Base-by-base conservation (phyloP, 306 rosid genomes). In the Begonia peltatifolia region DNA sequence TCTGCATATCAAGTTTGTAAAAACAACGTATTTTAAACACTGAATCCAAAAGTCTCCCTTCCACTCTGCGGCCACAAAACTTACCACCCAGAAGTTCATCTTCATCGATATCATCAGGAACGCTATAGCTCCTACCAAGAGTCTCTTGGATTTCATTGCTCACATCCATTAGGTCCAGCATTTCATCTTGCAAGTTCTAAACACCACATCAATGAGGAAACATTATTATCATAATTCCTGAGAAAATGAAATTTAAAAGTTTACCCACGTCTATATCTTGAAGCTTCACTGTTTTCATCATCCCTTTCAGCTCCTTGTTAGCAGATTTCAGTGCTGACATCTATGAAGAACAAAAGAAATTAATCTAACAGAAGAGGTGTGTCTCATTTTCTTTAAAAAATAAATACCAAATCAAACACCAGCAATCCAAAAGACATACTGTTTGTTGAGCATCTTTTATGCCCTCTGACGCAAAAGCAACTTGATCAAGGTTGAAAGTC, bases 131-230 rank as follows among this genome's bases (percentile, higher is more conserved):
- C 78, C 99, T 73, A 68, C 99, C 96, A 59, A 86, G 77, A 38
- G 87, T 77, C 70, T 92, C 96, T 83, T 83, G 99, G 46, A 92
- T 83, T 77, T 86, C 94, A 49, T 71, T 74, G 65, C 94, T 92
- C 16, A 86, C 99, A 67, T 92, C 96, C 99, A 92, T 92, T 64
- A 92, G 82, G 77, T 92, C 96, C 93, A 79, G 79, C 96, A 92
- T 83, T 77, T 86, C 96, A 70, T 86, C 99, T 83, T 86, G 96
- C 77, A 92, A 73, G 68, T 75, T 86, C 99, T 92, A 74, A 56
- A 75, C 35, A 25, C 35, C 35, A 25, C 35, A 25, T 25, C 35
- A 25, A 25, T 2, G 35, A 25, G 30, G 53, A 30, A 41, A 35
- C 42, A 14, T 56, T 22, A 20, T 55, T 52, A 63, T 66, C 41